phyloP scores from a whole-genome alignment of 257 asterid genomes.

The Ocimum tenuiflorum region DNA sequence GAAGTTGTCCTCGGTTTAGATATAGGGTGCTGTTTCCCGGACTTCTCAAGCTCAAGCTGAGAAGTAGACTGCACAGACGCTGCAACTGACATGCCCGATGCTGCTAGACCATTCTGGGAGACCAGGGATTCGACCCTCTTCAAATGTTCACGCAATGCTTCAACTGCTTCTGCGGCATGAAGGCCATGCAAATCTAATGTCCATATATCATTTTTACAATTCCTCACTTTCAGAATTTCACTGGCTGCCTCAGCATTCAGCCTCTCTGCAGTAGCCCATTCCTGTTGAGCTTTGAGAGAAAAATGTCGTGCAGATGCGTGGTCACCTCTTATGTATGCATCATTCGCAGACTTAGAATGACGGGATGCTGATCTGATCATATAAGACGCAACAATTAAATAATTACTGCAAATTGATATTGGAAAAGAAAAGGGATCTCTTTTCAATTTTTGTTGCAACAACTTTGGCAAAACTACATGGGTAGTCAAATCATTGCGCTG shows the following conservation, averaged over 20 bases:
- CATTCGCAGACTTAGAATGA: slow-evolving; percentile 64
- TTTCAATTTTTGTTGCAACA: neutral
- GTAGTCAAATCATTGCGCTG: neutral
- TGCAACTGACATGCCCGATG: slow-evolving; percentile 23
- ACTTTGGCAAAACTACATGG: neutral
- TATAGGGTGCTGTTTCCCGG: slow-evolving; percentile 26
- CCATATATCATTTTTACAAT: slow-evolving; percentile 60
- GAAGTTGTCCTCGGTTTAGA: slow-evolving; percentile 36
- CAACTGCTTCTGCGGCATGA: slow-evolving; percentile 83
- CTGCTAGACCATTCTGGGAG: slow-evolving; percentile 22
- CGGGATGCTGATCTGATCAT: slow-evolving; percentile 65
- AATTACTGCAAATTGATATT: neutral
- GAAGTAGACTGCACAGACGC: slow-evolving; percentile 23
- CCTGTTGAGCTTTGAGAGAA: slow-evolving; percentile 68
- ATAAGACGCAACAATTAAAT: slow-evolving; percentile 12
- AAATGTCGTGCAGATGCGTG: slow-evolving; percentile 51
- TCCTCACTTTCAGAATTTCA: slow-evolving; percentile 58
- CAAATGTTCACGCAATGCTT: slow-evolving; percentile 64
- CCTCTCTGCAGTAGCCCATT: slow-evolving; percentile 63
- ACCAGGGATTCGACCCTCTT: slow-evolving; percentile 46
- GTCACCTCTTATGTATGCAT: slow-evolving; percentile 74
- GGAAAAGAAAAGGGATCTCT: neutral
- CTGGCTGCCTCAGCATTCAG: slow-evolving; percentile 78
- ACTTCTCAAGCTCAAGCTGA: slow-evolving; percentile 23
- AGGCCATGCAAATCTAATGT: slow-evolving; percentile 94